Conservation (phyloP, 305 asterid genomes). For the Solanum hybrid region DNA sequence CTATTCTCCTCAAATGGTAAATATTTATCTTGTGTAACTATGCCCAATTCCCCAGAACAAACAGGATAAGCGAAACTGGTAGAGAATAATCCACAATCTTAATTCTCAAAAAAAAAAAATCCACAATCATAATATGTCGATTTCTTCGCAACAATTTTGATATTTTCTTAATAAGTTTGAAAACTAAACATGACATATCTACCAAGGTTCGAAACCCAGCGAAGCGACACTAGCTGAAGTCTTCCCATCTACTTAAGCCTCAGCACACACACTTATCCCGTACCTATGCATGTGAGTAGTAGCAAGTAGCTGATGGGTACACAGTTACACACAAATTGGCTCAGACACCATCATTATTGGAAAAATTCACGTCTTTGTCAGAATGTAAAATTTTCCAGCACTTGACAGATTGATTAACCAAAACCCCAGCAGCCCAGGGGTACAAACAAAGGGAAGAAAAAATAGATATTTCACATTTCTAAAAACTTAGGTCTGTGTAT, state of each 20-base stretch:
- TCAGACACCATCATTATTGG: background rate
- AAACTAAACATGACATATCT: background rate
- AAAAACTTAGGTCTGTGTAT: background rate
- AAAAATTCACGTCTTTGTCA: background rate
- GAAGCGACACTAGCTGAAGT: background rate
- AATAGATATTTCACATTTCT: background rate
- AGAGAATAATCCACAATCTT: background rate
- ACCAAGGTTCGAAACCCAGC: background rate
- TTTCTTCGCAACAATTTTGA: background rate
- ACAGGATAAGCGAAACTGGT: background rate
- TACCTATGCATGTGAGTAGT: background rate
- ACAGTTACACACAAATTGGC: background rate
- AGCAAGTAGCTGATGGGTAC: background rate
- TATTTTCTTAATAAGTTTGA: background rate
- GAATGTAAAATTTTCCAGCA: constrained; percentile 3
- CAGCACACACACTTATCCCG: background rate
- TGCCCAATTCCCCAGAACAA: background rate
- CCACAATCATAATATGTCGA: background rate
- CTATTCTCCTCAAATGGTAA: background rate
- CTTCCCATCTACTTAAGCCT: background rate
- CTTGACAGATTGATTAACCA: background rate
- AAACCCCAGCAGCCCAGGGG: background rate
- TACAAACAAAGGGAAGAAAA: background rate
- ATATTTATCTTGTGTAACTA: background rate
- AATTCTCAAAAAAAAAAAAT: background rate